These are phyloP conservation scores for Alternaria sp. DNA, from an alignment of 2,329 filamentous ascomycete species.

Conservation along the genomic window DNA sequence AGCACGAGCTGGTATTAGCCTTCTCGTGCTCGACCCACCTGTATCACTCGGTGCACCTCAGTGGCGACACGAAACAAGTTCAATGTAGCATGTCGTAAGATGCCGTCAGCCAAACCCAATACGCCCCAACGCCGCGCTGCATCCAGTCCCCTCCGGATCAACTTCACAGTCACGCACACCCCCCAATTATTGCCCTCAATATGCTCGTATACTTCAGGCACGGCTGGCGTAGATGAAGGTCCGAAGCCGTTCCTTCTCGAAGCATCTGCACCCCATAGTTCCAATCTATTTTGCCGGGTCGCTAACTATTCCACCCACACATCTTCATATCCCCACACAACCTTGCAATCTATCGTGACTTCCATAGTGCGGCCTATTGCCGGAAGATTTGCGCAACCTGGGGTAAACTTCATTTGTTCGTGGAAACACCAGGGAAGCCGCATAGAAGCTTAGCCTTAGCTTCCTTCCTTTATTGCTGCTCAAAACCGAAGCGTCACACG, in stretches of 20 bases:
- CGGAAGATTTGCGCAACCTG: constrained; percentile 45
- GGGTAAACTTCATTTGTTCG: constrained; percentile 37
- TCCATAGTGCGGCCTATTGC: constrained; percentile 34
- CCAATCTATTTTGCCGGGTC: constrained; percentile 42
- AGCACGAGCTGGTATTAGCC: constrained; percentile 23
- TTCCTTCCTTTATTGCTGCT: constrained; percentile 27
- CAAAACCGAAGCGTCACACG: constrained; percentile 31
- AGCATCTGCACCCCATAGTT: constrained; percentile 45
- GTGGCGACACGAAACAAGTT: constrained; percentile 42
- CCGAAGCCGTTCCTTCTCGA: constrained; percentile 34
- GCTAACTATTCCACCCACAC: constrained; percentile 26
- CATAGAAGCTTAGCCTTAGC: constrained; percentile 26
- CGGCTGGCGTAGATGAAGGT: constrained; percentile 21
- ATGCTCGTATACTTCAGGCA: constrained; percentile 19
- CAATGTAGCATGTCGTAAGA: constrained; percentile 37
- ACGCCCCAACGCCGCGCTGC: constrained; percentile 22
- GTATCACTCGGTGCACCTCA: constrained; percentile 33
- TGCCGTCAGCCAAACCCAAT: constrained; percentile 36
- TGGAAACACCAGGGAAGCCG: constrained; percentile 34
- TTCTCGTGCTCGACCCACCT: constrained; percentile 29
- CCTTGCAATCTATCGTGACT: constrained; percentile 36
- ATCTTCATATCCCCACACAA: constrained; percentile 43
- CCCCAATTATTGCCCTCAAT: constrained; percentile 31
- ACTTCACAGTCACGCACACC: constrained; percentile 24
- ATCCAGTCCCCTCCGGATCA: constrained; percentile 23